These are phyloP conservation scores for Termitomyces eurrhizus DNA, from an alignment of 768 basidiomycete species.

Conservation along the genomic window DNA sequence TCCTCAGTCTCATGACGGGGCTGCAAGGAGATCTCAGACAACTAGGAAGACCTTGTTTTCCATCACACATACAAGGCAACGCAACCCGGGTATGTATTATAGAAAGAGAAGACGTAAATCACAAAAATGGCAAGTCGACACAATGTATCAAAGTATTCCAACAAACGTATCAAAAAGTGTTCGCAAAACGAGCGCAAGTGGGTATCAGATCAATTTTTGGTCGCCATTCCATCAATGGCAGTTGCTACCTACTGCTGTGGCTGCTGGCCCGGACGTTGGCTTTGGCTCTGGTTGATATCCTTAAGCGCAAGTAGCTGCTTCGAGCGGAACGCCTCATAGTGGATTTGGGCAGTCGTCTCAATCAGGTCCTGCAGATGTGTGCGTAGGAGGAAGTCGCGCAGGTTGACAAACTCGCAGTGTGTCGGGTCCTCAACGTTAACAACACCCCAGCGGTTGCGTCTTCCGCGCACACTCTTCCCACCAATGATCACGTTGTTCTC, in stretches of 20 bases:
- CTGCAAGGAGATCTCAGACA: background rate
- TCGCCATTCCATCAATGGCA: constrained; percentile 3
- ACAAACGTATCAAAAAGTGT: constrained; percentile 16
- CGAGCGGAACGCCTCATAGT: constrained; percentile 99
- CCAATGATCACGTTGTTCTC: constrained; percentile 94
- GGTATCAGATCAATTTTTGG: constrained; percentile 20
- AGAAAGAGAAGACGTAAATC: constrained; percentile 15
- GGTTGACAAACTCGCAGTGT: constrained; percentile 97
- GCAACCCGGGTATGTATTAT: constrained; percentile 20
- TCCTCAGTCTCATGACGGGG: background rate
- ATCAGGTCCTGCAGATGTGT: constrained; percentile 98
- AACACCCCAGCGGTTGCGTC: constrained; percentile 98
- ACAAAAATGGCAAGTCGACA: constrained; percentile 18
- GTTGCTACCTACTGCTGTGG: constrained; percentile 1
- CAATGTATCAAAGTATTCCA: constrained; percentile 21
- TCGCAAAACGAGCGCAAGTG: constrained; percentile 13
- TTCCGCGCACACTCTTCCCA: constrained; percentile 90
- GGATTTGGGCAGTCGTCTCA: constrained; percentile 97
- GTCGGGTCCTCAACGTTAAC: constrained; percentile 96
- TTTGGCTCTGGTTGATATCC: constrained; percentile 44
- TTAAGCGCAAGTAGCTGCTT: constrained; percentile 97
- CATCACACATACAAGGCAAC: background rate
- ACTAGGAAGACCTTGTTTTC: background rate
- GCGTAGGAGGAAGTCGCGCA: constrained; percentile 92
- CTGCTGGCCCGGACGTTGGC: constrained; percentile 53